A percentile compares a stretch with the other conserved stretches of the same genome.
phyloP scores from a whole-genome alignment of 345 rosid genomes.

The Citrus glauca region DNA sequence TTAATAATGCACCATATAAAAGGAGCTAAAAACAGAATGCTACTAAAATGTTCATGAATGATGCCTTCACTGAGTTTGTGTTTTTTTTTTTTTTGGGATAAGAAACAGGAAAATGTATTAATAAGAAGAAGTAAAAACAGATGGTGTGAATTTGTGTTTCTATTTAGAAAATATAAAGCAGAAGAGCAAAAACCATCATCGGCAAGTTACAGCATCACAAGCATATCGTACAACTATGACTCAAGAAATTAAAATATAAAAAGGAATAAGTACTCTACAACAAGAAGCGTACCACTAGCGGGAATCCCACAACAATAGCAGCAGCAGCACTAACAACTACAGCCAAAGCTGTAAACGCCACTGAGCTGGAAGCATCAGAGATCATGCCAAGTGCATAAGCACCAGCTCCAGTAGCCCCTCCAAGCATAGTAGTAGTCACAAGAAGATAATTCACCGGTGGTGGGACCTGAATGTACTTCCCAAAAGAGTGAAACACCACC shows the following conservation, averaged over 20 bases:
- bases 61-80: neutral
- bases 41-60: neutral
- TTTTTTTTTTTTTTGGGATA: too few relatives aligned
- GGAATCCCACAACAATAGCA: conserved; percentile 92
- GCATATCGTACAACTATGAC: neutral
- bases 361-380: conserved; percentile 75
- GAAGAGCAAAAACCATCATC: neutral
- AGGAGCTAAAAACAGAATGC: neutral
- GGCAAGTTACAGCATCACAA: neutral
- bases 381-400: conserved; percentile 83
- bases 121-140: too few relatives aligned
- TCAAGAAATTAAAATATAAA: neutral
- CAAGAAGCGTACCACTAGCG: conserved; percentile 59
- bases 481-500: conserved; percentile 93
- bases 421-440: conserved; percentile 86
- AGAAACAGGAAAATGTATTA: too few relatives aligned
- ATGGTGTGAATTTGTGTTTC: neutral
- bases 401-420: conserved; percentile 90
- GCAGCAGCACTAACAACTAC: conserved; percentile 88
- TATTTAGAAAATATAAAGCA: too few relatives aligned
- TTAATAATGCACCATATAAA: neutral
- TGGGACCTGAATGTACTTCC: conserved; percentile 92
- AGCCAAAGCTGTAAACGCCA: conserved; percentile 71
- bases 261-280: neutral
- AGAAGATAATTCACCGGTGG: conserved; percentile 84